Evolutionary conservation across 139 green algal species (phyloP).

Genomic region (Marvania coccoides): DNA sequence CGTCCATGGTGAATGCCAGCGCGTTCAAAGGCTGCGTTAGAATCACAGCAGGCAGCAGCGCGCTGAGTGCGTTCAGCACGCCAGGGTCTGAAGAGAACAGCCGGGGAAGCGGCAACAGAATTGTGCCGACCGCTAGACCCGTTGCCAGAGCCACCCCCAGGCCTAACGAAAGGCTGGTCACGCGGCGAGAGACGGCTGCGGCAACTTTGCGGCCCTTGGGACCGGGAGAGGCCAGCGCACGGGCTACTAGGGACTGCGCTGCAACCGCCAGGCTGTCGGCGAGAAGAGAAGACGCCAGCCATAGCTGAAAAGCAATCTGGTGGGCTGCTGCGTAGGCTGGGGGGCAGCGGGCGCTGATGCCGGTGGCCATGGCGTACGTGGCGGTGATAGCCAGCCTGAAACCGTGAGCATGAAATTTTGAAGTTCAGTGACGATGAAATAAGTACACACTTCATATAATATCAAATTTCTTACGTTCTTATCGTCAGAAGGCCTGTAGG

Average conservation of each 20-base stretch:
- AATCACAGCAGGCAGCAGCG: constrained; percentile 31
- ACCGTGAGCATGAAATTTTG: too few relatives aligned
- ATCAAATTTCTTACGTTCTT: constrained; percentile 34
- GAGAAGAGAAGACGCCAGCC: constrained; percentile 61
- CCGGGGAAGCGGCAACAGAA: not conserved
- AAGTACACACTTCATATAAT: too few relatives aligned
- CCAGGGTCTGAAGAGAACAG: constrained; percentile 49
- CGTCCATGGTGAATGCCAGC: constrained; percentile 53
- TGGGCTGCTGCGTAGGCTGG: constrained; percentile 43
- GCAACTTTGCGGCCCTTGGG: not conserved
- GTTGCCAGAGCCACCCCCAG: constrained; percentile 39
- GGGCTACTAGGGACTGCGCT: constrained; percentile 63
- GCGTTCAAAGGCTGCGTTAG: constrained; percentile 46
- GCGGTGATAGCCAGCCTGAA: constrained; percentile 40
- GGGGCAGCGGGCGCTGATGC: constrained; percentile 38
- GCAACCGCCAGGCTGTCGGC: constrained; percentile 73
- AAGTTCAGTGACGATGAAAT: too few relatives aligned
- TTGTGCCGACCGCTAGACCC: constrained; percentile 16
- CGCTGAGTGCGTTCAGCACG: constrained; percentile 31
- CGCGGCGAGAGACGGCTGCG: constrained; percentile 21
- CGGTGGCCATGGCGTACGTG: constrained; percentile 54
- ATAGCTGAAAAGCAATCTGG: constrained; percentile 69
- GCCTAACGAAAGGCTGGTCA: constrained; percentile 9
- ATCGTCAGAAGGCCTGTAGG: constrained; percentile 55
- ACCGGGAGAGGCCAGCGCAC: constrained; percentile 31